Conservation (phyloP, 208 protist species). For the Tritrichomonas musculus region DNA sequence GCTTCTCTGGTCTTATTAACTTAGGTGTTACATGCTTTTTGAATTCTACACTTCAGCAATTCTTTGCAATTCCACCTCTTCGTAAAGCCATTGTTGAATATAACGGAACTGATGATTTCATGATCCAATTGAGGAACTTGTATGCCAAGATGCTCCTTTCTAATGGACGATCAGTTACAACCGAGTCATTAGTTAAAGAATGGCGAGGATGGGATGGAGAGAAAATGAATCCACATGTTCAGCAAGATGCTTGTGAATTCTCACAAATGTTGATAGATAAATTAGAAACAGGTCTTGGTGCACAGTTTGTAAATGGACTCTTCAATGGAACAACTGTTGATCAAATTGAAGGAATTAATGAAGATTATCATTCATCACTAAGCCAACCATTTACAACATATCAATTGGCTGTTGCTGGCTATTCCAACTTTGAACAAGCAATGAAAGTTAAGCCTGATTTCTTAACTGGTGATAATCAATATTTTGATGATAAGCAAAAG, state of each 20-base stretch:
- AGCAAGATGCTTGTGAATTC: conserved; percentile 30
- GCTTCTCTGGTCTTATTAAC: background rate
- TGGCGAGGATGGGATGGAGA: conserved; percentile 28
- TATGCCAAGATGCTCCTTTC: background rate
- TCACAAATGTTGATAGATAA: background rate
- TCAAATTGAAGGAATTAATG: background rate
- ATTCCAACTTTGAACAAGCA: background rate
- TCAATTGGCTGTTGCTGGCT: background rate
- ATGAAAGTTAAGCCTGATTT: background rate
- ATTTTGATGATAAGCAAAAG: background rate
- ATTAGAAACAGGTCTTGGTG: background rate
- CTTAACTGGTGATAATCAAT: background rate
- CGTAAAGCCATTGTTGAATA: background rate
- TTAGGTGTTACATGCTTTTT: conserved; percentile 20
- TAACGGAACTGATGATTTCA: background rate
- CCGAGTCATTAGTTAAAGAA: background rate
- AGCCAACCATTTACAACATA: background rate
- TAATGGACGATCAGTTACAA: background rate
- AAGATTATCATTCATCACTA: background rate
- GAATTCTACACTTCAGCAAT: conserved; percentile 7
- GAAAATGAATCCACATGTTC: conserved; percentile 11
- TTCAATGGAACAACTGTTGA: background rate
- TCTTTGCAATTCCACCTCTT: background rate
- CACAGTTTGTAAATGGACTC: background rate
- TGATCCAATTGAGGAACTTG: background rate